Evolutionary conservation across 2,329 filamentous ascomycete genomes (phyloP).

Genomic region (Fusarium kyushuense): DNA sequence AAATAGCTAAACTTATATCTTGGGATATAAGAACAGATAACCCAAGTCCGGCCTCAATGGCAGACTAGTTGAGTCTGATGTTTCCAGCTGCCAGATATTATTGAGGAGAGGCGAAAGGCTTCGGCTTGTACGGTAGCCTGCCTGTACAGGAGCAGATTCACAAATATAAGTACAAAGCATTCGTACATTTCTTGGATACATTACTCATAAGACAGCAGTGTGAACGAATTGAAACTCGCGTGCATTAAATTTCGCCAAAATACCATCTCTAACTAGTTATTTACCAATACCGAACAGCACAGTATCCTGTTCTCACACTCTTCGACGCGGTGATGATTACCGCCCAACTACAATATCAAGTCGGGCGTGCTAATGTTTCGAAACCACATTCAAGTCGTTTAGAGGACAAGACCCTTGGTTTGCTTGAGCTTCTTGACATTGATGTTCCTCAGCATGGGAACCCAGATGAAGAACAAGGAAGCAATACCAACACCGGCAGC

Average conservation of each 20-base stretch:
- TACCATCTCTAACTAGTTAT: conserved; percentile 5
- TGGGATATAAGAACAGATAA: neutral
- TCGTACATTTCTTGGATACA: too few relatives aligned
- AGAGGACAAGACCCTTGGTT: conserved; percentile 50
- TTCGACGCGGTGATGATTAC: neutral
- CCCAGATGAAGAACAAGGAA: conserved; percentile 46
- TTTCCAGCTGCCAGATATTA: neutral
- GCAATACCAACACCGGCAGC: conserved; percentile 52
- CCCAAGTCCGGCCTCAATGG: neutral
- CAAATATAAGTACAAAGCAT: neutral
- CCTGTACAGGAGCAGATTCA: neutral
- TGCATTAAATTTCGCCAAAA: neutral
- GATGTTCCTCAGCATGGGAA: conserved; percentile 50
- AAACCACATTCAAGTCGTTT: neutral
- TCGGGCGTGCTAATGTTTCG: neutral
- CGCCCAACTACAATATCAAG: neutral
- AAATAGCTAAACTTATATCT: neutral
- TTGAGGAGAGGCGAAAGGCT: too few relatives aligned
- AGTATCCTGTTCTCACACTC: neutral
- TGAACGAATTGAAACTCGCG: neutral
- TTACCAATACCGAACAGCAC: neutral
- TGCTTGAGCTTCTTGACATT: conserved; percentile 50
- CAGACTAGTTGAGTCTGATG: neutral
- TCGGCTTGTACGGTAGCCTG: neutral
- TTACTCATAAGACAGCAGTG: neutral